Evolutionary conservation across 305 asterid genomes (phyloP), one percentile per base, ranked within the genome.

Genomic region (Fraxinus sp.): DNA sequence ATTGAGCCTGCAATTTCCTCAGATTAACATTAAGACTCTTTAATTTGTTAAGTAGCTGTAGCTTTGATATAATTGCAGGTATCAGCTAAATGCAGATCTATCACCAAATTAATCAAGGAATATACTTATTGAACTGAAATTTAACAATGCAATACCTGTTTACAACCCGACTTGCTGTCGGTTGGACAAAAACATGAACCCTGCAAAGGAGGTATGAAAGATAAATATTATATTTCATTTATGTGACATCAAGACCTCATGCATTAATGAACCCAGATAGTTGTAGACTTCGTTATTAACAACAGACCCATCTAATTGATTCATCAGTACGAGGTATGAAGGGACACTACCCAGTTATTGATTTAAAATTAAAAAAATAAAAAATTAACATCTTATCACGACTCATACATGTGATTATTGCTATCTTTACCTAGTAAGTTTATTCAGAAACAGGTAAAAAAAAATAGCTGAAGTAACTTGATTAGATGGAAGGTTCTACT

Each of bases 111-210:
- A 78, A 5, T 14, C 46, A 80, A 52, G 52, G 22, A 79, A 35
- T 33, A 66, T 32, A 52, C 44, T 68, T 41, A 78, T 72, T 79
- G 5, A 77, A 72, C 79, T 32, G 64, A 74, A 62, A 78, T 35
- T 32, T 28, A 52, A 83, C 30, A 79, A 35, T 9, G 4, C 49
- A 39, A 49, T 89, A 96, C 99, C 99, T 94, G 91, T 90, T 97
- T 72, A 93, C 98, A 39, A 97, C 92, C 75, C 99, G 97, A 88
- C 85, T 90, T 81, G 90, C 97, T 39, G 98, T 90, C 82, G 98
- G 98, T 86, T 91, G 97, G 86, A 92, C 95, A 85, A 97, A 97
- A 71, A 89, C 84, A 88, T 93, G 97, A 84, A 97, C 98, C 98
- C 99, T 96, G 97, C 88, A 88, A 87, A 55, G 74, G 73, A 82